Evolutionary conservation across 306 rosid species (phyloP).

Genomic region (Vigna unguiculata): DNA sequence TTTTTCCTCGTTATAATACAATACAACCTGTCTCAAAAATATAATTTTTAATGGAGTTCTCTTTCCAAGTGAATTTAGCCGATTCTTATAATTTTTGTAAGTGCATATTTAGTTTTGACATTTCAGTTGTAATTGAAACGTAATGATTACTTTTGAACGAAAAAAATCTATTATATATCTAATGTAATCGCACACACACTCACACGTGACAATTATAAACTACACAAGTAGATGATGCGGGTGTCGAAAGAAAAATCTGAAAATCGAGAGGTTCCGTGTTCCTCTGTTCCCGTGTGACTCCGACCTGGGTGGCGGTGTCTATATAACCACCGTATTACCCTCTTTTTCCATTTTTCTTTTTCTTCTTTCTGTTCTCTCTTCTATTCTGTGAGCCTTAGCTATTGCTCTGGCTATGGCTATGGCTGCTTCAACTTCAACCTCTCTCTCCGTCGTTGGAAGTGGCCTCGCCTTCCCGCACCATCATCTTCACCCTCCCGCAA

Average conservation of each 20-base stretch:
- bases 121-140: too few species aligned
- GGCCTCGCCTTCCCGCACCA: constrained; percentile 42
- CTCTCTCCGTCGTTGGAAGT: constrained; percentile 45
- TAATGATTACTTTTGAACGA: too few species aligned
- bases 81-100: too few species aligned
- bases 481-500: constrained; percentile 17
- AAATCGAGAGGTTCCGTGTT: constrained; percentile 21
- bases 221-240: background rate
- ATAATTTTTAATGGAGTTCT: too few species aligned
- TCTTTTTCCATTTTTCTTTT: background rate
- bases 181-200: too few species aligned
- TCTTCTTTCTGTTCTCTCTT: background rate
- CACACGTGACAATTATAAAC: constrained; percentile 20
- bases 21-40: too few species aligned
- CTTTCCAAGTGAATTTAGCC: too few species aligned
- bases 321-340: background rate
- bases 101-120: too few species aligned
- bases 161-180: too few species aligned
- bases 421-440: constrained; percentile 47
- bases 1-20: too few species aligned
- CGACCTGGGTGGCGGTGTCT: constrained; percentile 5
- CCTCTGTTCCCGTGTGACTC: background rate
- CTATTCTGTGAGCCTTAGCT: background rate
- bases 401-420: background rate
- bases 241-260: constrained; percentile 1